Conservation (phyloP, 768 basidiomycete species). For the Termitomyces sp. region DNA sequence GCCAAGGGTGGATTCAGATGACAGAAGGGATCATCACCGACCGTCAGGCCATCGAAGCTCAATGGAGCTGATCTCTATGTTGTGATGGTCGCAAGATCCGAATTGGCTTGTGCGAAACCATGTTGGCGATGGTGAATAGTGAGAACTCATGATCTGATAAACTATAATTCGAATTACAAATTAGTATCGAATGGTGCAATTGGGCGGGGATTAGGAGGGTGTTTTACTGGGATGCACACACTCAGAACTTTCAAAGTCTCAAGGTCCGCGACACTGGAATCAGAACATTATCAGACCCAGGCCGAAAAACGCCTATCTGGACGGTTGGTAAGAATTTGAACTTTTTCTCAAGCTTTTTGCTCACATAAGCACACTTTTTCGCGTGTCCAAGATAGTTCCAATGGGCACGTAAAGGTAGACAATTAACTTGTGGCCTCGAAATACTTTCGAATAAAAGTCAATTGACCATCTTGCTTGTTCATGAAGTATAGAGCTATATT, state of each 20-base stretch:
- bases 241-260: conserved; percentile 28
- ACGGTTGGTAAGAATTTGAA: conserved; percentile 1
- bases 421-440: not conserved
- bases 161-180: not conserved
- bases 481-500: not conserved
- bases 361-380: not conserved
- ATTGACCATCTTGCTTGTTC: not conserved
- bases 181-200: conserved; percentile 46
- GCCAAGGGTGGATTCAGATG: not conserved
- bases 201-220: conserved; percentile 56
- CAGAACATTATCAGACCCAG: conserved; percentile 39
- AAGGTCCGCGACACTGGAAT: conserved; percentile 37
- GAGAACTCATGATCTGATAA: not conserved
- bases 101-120: conserved; percentile 45
- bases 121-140: conserved; percentile 41
- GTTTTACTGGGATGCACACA: conserved; percentile 43
- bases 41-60: conserved; percentile 25
- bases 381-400: not conserved
- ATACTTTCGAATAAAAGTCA: not conserved
- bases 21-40: not conserved
- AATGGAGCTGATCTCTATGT: conserved; percentile 55
- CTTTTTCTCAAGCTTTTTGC: not conserved
- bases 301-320: conserved; percentile 36
- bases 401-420: not conserved
- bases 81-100: conserved; percentile 41